phyloP scores from a whole-genome alignment of 2,329 filamentous ascomycete species.

The Penicillium sp. region DNA sequence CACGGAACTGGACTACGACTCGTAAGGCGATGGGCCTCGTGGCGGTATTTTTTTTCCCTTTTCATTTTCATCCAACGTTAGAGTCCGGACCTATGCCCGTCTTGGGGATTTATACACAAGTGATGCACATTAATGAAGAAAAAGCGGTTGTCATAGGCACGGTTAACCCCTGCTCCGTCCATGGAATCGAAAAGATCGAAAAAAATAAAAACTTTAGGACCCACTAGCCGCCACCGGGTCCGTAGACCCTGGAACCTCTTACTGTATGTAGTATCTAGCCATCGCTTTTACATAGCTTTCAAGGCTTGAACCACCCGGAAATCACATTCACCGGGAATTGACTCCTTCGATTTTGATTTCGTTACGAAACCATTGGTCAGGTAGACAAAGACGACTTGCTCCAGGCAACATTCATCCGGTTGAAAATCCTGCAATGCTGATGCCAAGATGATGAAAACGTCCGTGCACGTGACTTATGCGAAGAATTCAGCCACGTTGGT shows the following conservation, averaged over 20 bases:
- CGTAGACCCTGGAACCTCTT: neutral
- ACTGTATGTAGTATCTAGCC: neutral
- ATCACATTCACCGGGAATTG: neutral
- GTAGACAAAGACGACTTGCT: neutral
- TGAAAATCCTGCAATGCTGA: neutral
- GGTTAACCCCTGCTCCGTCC: neutral
- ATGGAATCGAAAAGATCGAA: neutral
- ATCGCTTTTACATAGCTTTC: neutral
- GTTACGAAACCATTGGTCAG: neutral
- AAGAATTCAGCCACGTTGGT: conserved; percentile 11
- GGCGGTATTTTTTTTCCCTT: conserved; percentile 3
- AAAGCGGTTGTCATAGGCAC: neutral
- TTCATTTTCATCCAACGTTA: conserved; percentile 2
- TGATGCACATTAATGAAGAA: conserved; percentile 11
- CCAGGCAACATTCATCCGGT: neutral
- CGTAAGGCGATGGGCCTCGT: neutral
- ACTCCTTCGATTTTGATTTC: neutral
- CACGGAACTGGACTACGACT: neutral
- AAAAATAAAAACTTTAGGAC: neutral
- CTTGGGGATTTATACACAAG: conserved; percentile 2
- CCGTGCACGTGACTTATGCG: conserved; percentile 9
- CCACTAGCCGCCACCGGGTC: neutral
- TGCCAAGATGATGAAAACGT: conserved; percentile 4
- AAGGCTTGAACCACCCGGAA: neutral
- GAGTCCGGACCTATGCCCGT: conserved; percentile 10